Evolutionary conservation across 495 filamentous ascomycete genomes (phyloP).

Genomic region (Xylaria grammica): DNA sequence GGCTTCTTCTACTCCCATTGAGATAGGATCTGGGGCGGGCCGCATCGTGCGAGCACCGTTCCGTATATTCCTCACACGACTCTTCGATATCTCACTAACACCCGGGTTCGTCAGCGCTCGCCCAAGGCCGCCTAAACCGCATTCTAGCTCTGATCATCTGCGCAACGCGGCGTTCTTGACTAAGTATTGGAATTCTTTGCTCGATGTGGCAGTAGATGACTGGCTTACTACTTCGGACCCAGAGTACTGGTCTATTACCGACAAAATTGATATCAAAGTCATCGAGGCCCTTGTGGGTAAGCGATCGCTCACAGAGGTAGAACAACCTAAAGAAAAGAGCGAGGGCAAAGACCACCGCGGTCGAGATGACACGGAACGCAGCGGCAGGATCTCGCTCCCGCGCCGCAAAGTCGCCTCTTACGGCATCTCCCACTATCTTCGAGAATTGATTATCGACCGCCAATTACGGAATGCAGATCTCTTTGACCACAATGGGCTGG

Average conservation of each 20-base stretch:
- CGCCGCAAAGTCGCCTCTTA: conserved; percentile 37
- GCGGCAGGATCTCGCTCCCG: conserved; percentile 15
- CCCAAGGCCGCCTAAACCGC: conserved; percentile 31
- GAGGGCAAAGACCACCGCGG: conserved; percentile 6
- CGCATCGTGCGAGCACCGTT: conserved; percentile 33
- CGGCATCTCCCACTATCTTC: conserved; percentile 34
- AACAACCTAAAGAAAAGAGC: not conserved
- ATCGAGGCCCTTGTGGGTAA: conserved; percentile 24
- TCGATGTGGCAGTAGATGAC: conserved; percentile 30
- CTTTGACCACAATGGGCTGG: conserved; percentile 37
- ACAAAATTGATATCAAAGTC: conserved; percentile 26
- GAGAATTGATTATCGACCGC: conserved; percentile 38
- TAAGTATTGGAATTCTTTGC: conserved; percentile 37
- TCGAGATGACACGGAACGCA: not conserved
- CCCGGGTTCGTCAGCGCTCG: conserved; percentile 46
- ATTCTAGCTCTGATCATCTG: conserved; percentile 41
- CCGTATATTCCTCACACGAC: conserved; percentile 46
- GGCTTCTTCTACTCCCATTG: not conserved
- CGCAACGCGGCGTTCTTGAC: conserved; percentile 44
- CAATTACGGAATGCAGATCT: conserved; percentile 39
- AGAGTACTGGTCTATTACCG: conserved; percentile 19
- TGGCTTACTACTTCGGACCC: conserved; percentile 37
- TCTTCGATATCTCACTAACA: conserved; percentile 51
- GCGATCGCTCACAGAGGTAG: not conserved
- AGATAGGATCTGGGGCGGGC: not conserved